These are phyloP conservation scores for Sphaerulina musiva DNA, from an alignment of 2,329 filamentous ascomycete genomes.

Conservation along the genomic window DNA sequence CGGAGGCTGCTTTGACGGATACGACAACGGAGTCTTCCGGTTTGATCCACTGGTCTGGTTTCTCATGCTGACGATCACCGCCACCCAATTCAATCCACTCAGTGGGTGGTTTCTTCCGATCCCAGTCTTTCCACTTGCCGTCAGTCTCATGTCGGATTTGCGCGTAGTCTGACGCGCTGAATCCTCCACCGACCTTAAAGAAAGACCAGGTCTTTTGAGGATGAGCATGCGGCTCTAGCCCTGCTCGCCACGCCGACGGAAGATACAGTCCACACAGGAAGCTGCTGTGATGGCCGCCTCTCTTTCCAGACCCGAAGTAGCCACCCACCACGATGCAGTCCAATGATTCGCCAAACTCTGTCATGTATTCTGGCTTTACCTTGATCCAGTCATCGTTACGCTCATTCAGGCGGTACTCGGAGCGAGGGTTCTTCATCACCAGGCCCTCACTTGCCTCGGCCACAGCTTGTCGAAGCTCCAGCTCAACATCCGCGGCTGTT, in stretches of 20 bases:
- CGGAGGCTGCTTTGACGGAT: slow-evolving; percentile 78
- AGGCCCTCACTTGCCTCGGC: slow-evolving; percentile 83
- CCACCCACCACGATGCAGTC: slow-evolving; percentile 86
- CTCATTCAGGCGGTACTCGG: slow-evolving; percentile 77
- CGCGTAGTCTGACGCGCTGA: slow-evolving; percentile 76
- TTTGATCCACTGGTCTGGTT: slow-evolving; percentile 87
- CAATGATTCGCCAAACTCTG: slow-evolving; percentile 85
- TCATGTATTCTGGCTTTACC: slow-evolving; percentile 98
- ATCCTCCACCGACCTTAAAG: slow-evolving; percentile 95
- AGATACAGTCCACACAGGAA: slow-evolving; percentile 73
- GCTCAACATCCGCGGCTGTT: slow-evolving; percentile 67
- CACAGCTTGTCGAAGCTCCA: slow-evolving; percentile 71
- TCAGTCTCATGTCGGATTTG: slow-evolving; percentile 77
- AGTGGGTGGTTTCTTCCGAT: slow-evolving; percentile 66
- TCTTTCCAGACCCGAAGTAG: slow-evolving; percentile 81
- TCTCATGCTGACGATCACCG: slow-evolving; percentile 66
- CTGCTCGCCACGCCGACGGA: background rate
- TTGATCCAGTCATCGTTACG: slow-evolving; percentile 97
- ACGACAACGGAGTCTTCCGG: slow-evolving; percentile 82
- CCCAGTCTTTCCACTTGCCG: slow-evolving; percentile 87
- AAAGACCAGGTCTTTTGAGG: slow-evolving; percentile 84
- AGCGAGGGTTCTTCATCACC: slow-evolving; percentile 87
- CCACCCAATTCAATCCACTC: slow-evolving; percentile 77
- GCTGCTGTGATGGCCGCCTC: slow-evolving; percentile 75
- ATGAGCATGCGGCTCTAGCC: slow-evolving; percentile 33